phyloP scores from a whole-genome alignment of 208 protist species.

The Acanthamoeba healyi region DNA sequence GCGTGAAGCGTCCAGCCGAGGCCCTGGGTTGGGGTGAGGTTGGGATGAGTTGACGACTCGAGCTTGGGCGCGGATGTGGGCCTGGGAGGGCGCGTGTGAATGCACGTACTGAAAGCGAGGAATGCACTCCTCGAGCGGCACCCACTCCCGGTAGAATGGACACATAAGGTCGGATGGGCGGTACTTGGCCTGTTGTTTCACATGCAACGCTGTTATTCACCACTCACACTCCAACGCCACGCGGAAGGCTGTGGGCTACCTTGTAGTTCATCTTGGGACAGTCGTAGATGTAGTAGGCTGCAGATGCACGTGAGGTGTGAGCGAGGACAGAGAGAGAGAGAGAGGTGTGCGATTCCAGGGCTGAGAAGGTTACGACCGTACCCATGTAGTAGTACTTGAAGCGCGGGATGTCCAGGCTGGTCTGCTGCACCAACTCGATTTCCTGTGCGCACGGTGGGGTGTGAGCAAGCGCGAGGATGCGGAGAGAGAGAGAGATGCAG shows the following conservation, averaged over 20 bases:
- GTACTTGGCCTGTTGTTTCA: constrained; percentile 66
- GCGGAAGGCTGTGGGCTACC: too few species aligned
- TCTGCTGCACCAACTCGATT: constrained; percentile 69
- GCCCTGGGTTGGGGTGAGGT: too few species aligned
- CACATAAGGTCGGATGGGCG: constrained; percentile 84
- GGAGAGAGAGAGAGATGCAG: not conserved
- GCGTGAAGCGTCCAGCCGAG: not conserved
- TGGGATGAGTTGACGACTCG: too few species aligned
- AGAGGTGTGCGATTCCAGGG: too few species aligned
- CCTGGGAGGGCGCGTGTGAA: too few species aligned
- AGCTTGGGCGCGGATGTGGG: too few species aligned
- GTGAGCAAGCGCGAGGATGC: not conserved
- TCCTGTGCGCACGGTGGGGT: constrained; percentile 38
- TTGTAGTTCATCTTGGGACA: constrained; percentile 91
- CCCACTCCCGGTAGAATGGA: constrained; percentile 73
- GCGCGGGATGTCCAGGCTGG: not conserved
- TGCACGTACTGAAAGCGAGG: not conserved
- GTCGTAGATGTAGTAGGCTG: constrained; percentile 88
- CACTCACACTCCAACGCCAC: too few species aligned
- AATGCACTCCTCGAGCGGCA: constrained; percentile 61
- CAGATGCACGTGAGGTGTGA: not conserved
- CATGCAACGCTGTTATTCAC: constrained; percentile 33
- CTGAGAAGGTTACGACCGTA: too few species aligned
- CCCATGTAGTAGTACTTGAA: constrained; percentile 88
- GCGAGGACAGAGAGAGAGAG: not conserved